Evolutionary conservation across 176 grass and related monocot genomes (phyloP).

Genomic region (Hordeum vulgare): MorexV3_pseudomolecules_assembly NC_058519.1:79958217-79958716

Average conservation of each 20-base stretch:
- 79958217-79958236: neutral
- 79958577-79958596: neutral
- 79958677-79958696: neutral
- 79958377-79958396: slow-evolving; percentile 56
- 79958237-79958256: neutral
- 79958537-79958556: neutral
- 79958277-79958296: neutral
- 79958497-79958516: neutral
- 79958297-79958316: slow-evolving; percentile 34
- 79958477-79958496: neutral
- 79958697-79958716: neutral
- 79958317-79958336: slow-evolving; percentile 75
- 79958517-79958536: neutral
- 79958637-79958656: neutral
- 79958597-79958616: neutral
- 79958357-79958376: slow-evolving; percentile 58
- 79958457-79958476: slow-evolving; percentile 24
- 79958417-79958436: slow-evolving; percentile 79
- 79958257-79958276: neutral
- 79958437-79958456: slow-evolving; percentile 80
- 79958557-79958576: neutral
- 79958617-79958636: neutral
- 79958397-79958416: slow-evolving; percentile 64
- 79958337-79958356: slow-evolving; percentile 89
- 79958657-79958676: neutral